Percentiles rank a stretch among this genome's conserved stretches.
These are phyloP conservation scores for Hypoxylon sp. DNA, from an alignment of 2,329 filamentous ascomycete genomes.

Conservation along the genomic window DNA sequence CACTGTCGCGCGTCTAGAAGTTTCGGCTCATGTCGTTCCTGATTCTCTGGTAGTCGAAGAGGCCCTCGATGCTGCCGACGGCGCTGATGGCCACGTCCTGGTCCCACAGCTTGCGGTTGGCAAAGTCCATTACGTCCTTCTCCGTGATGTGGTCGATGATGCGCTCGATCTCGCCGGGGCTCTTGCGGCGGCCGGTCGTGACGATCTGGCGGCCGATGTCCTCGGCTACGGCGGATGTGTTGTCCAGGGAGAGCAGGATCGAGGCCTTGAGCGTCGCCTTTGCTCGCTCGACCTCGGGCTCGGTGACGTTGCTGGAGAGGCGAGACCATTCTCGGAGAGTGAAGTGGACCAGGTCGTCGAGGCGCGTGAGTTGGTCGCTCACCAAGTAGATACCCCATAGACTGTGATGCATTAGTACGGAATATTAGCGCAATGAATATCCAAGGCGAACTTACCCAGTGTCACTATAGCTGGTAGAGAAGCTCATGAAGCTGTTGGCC, in stretches of 20 bases:
- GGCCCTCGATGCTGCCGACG: constrained; percentile 90
- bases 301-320: constrained; percentile 86
- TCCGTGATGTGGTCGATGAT: constrained; percentile 89
- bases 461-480: constrained; percentile 99
- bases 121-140: constrained; percentile 98
- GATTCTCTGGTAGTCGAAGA: constrained; percentile 82
- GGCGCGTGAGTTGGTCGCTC: constrained; percentile 84
- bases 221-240: constrained; percentile 96
- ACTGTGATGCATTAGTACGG: constrained; percentile 63
- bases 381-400: constrained; percentile 99
- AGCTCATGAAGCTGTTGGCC: constrained; percentile 99
- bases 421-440: not conserved
- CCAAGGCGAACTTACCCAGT: constrained; percentile 78
- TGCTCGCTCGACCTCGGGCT: constrained; percentile 95
- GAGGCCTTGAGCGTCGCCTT: constrained; percentile 99
- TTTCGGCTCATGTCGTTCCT: constrained; percentile 91
- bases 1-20: constrained; percentile 58
- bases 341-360: constrained; percentile 98
- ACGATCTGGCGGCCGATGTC: constrained; percentile 99
- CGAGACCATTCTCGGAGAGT: constrained; percentile 98
- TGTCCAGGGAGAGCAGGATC: constrained; percentile 95
- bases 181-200: constrained; percentile 93
- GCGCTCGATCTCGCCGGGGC: constrained; percentile 93
- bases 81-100: constrained; percentile 94
- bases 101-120: constrained; percentile 96